A percentile compares a stretch with the other conserved stretches of the same genome.
Evolutionary conservation across 202 grass and related monocot genomes (phyloP).

Genomic region (Miscanthus sacchariflorus): DNA sequence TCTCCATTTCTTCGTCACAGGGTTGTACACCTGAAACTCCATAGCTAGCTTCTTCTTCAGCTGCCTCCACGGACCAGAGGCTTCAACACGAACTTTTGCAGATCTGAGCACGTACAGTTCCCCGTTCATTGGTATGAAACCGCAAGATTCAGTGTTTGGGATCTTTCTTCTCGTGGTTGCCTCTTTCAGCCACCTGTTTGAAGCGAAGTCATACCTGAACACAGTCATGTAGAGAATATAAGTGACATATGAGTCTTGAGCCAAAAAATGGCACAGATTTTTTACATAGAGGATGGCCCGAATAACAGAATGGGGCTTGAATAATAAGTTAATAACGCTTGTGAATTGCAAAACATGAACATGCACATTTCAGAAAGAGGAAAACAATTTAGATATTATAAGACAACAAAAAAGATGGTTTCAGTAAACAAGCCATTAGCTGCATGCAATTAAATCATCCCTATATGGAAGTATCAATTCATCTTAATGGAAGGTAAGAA

Average conservation of each 20-base stretch:
- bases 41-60: slow-evolving; percentile 56
- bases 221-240: slow-evolving; percentile 29
- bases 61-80: slow-evolving; percentile 40
- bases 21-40: slow-evolving; percentile 88
- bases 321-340: not conserved
- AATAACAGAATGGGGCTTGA: not conserved
- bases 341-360: too few relatives aligned
- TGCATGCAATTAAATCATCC: too few relatives aligned
- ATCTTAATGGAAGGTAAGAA: too few relatives aligned
- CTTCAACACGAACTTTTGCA: slow-evolving; percentile 42
- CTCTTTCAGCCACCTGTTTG: slow-evolving; percentile 73
- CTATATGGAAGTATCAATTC: too few relatives aligned
- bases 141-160: slow-evolving; percentile 53
- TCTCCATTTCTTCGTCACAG: slow-evolving; percentile 69
- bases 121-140: slow-evolving; percentile 73
- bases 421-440: too few relatives aligned
- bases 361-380: too few relatives aligned
- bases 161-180: slow-evolving; percentile 71
- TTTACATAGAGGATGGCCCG: too few relatives aligned
- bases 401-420: too few relatives aligned
- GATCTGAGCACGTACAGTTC: slow-evolving; percentile 71
- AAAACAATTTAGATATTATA: too few relatives aligned
- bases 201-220: slow-evolving; percentile 73
- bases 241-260: not conserved
- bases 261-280: not conserved